Conservation (phyloP, 768 basidiomycete species). For the Macrolepiota fuliginosa region DNA sequence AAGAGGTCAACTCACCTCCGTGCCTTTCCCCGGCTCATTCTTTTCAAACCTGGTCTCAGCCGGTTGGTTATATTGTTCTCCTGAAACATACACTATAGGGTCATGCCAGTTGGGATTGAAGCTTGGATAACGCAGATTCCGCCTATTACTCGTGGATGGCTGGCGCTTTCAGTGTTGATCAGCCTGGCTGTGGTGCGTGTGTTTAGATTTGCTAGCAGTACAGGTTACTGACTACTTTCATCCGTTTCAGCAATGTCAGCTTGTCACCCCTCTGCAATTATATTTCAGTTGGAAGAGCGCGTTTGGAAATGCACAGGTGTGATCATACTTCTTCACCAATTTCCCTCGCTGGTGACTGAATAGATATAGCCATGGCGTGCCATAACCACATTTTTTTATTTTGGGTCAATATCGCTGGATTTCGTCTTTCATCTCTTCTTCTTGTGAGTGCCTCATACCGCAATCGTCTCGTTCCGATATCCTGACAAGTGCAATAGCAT, state of each 20-base stretch:
- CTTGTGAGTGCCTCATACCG: conserved; percentile 62
- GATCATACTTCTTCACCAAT: conserved; percentile 15
- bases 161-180: conserved; percentile 71
- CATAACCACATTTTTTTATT: conserved; percentile 93
- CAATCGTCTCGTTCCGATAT: neutral
- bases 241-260: conserved; percentile 76
- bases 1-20: neutral
- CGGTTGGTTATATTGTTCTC: neutral
- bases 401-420: conserved; percentile 90
- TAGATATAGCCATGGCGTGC: conserved; percentile 75
- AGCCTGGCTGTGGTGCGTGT: conserved; percentile 83
- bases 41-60: neutral
- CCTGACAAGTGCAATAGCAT: conserved; percentile 53
- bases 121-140: conserved; percentile 92
- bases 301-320: conserved; percentile 77
- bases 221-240: neutral
- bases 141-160: conserved; percentile 87
- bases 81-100: neutral
- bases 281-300: conserved; percentile 90
- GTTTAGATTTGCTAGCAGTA: neutral
- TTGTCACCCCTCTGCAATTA: conserved; percentile 86
- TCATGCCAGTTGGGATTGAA: conserved; percentile 83
- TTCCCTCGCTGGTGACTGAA: conserved; percentile 8
- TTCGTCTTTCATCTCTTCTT: conserved; percentile 98
- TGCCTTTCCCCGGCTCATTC: neutral